These are phyloP conservation scores for Musa itinerans DNA, from an alignment of 176 grass and related monocot genomes.

Conservation along the genomic window DNA sequence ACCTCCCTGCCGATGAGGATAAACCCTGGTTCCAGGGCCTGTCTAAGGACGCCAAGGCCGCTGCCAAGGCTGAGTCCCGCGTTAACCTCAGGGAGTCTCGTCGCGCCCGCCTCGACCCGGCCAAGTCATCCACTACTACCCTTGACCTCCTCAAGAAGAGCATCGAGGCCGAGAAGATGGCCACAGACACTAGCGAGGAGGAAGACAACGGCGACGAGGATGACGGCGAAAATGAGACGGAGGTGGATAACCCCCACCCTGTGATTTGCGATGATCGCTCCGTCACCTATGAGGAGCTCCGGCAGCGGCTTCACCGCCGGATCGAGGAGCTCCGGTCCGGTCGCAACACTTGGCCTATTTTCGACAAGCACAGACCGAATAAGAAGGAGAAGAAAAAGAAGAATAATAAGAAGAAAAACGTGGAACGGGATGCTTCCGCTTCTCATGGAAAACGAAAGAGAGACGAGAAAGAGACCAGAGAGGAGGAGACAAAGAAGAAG, in stretches of 20 bases:
- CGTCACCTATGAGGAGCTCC: conserved; percentile 78
- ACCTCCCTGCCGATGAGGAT: conserved; percentile 43
- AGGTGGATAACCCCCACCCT: not conserved
- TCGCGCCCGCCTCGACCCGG: conserved; percentile 55
- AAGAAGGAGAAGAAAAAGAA: conserved; percentile 32
- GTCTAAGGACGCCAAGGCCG: conserved; percentile 52
- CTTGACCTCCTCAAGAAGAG: conserved; percentile 68
- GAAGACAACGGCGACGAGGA: conserved; percentile 17
- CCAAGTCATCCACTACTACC: conserved; percentile 39
- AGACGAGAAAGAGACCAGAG: conserved; percentile 33
- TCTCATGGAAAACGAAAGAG: conserved; percentile 43
- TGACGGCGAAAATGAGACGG: conserved; percentile 18
- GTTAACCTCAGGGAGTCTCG: conserved; percentile 57
- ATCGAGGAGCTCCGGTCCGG: conserved; percentile 50
- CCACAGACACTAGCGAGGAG: conserved; percentile 13
- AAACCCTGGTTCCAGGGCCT: conserved; percentile 77
- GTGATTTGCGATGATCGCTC: conserved; percentile 37
- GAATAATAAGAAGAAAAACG: conserved; percentile 28
- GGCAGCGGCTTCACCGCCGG: conserved; percentile 35
- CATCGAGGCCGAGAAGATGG: conserved; percentile 15
- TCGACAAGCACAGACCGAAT: conserved; percentile 32
- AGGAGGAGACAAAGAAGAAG: conserved; percentile 33
- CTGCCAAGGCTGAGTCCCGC: conserved; percentile 57
- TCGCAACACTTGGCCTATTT: conserved; percentile 62
- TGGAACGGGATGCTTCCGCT: not conserved